phyloP scores from a whole-genome alignment of 257 asterid species.

The Coffea eugenioides region DNA sequence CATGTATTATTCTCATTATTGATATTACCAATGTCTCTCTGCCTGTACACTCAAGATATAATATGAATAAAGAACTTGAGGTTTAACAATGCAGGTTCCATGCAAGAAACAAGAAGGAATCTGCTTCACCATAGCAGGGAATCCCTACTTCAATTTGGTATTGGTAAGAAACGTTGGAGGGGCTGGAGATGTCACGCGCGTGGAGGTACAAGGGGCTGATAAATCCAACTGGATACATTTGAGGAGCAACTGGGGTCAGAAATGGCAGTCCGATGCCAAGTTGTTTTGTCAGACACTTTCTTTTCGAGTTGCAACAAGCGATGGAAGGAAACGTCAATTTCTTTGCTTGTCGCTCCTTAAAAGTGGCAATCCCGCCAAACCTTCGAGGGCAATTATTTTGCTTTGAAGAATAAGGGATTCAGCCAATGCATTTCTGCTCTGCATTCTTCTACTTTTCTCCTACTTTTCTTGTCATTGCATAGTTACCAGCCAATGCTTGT shows the following conservation, averaged over 20 bases:
- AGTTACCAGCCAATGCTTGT: too few relatives aligned
- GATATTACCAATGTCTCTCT: too few relatives aligned
- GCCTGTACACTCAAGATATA: too few relatives aligned
- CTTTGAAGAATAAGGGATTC: neutral
- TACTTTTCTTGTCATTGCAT: too few relatives aligned
- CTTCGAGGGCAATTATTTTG: slow-evolving; percentile 43
- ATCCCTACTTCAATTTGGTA: slow-evolving; percentile 26
- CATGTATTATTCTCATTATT: too few relatives aligned
- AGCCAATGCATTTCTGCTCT: too few relatives aligned
- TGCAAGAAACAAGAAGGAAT: slow-evolving; percentile 38
- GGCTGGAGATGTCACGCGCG: slow-evolving; percentile 30
- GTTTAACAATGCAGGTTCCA: slow-evolving; percentile 16
- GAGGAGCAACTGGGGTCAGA: slow-evolving; percentile 43
- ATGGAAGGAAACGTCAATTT: slow-evolving; percentile 40
- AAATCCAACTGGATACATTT: slow-evolving; percentile 34
- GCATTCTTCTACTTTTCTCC: too few relatives aligned
- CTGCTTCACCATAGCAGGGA: slow-evolving; percentile 35
- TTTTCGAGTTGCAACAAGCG: slow-evolving; percentile 59
- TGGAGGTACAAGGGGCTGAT: slow-evolving; percentile 25
- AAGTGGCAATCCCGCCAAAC: slow-evolving; percentile 70
- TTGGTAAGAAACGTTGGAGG: slow-evolving; percentile 44
- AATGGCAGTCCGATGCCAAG: slow-evolving; percentile 25
- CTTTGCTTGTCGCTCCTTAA: slow-evolving; percentile 50
- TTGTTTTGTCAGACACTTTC: slow-evolving; percentile 39
- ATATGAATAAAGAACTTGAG: too few relatives aligned